Conservation (phyloP, 352 stramenopile species). For the Poterioochromonas sp. region DNA sequence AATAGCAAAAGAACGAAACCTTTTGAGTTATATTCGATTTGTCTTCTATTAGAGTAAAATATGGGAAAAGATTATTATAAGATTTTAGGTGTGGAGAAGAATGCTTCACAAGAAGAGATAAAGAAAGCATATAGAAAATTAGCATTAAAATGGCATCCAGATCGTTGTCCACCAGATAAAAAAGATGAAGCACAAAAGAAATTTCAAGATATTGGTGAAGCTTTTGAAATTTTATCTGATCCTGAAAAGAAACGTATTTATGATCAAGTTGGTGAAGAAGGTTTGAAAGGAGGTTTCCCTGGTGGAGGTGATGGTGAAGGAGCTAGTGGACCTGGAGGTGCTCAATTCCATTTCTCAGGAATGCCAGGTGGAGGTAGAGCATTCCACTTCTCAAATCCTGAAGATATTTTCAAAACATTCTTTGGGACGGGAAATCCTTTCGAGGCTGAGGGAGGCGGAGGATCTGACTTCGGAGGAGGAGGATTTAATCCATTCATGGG, state of each 20-base stretch:
- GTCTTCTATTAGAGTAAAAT: too few species aligned
- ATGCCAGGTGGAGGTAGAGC: constrained; percentile 4
- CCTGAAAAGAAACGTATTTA: constrained; percentile 76
- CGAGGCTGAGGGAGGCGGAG: constrained; percentile 55
- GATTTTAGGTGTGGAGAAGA: constrained; percentile 67
- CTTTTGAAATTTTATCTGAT: constrained; percentile 84
- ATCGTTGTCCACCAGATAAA: constrained; percentile 51
- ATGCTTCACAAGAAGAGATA: constrained; percentile 69
- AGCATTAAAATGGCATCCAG: constrained; percentile 83
- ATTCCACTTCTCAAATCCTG: constrained; percentile 24
- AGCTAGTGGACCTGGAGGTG: not conserved
- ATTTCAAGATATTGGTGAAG: constrained; percentile 87
- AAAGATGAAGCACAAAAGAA: constrained; percentile 61
- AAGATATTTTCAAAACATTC: constrained; percentile 78
- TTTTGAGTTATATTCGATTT: too few species aligned
- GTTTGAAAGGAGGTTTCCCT: constrained; percentile 48
- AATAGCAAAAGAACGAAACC: too few species aligned
- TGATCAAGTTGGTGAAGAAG: constrained; percentile 85
- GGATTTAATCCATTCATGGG: constrained; percentile 59
- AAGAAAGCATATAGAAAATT: constrained; percentile 90
- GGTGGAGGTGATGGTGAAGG: not conserved
- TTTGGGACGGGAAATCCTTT: constrained; percentile 81
- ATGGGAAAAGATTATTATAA: constrained; percentile 68
- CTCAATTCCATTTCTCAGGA: not conserved
- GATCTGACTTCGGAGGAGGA: constrained; percentile 54